Percentiles rank a stretch among this genome's conserved stretches.
These are phyloP conservation scores for Ustilago sp. DNA, from an alignment of 1,284 basidiomycete species.

Conservation along the genomic window DNA sequence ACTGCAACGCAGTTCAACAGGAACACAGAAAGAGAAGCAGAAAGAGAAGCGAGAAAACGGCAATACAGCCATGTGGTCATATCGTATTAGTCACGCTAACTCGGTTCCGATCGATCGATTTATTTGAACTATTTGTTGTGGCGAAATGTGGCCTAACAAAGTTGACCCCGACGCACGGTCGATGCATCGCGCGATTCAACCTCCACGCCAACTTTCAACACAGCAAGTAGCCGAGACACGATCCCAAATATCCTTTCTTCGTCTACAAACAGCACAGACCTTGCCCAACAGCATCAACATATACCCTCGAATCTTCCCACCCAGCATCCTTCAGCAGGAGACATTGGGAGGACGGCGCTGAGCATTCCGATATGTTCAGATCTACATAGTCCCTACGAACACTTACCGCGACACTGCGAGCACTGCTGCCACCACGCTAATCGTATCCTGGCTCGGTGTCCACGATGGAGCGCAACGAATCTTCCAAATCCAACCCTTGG, in stretches of 20 bases:
- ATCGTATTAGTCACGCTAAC: slow-evolving; percentile 2
- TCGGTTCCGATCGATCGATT: slow-evolving; percentile 14
- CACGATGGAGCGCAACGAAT: slow-evolving; percentile 29
- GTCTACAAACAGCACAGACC: neutral
- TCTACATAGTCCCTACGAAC: neutral
- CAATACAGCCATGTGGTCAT: slow-evolving; percentile 23
- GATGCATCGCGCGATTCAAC: neutral
- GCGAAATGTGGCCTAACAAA: neutral
- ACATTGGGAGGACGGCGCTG: neutral
- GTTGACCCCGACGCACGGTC: neutral
- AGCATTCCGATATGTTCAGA: neutral
- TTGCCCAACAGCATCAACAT: neutral
- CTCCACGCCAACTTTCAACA: slow-evolving; percentile 18
- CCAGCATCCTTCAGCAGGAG: neutral
- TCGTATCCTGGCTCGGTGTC: neutral
- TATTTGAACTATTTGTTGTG: neutral
- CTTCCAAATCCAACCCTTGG: slow-evolving; percentile 43
- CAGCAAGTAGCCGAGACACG: slow-evolving; percentile 16
- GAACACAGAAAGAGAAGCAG: neutral
- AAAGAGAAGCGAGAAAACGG: slow-evolving; percentile 2
- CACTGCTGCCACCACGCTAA: neutral
- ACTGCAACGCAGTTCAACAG: neutral
- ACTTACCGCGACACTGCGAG: neutral
- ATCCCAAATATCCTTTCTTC: neutral
- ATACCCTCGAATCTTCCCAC: neutral